These are phyloP conservation scores for Akebia trifoliata DNA, from an alignment of 164 flowering plant species.

Conservation along the genomic window DNA sequence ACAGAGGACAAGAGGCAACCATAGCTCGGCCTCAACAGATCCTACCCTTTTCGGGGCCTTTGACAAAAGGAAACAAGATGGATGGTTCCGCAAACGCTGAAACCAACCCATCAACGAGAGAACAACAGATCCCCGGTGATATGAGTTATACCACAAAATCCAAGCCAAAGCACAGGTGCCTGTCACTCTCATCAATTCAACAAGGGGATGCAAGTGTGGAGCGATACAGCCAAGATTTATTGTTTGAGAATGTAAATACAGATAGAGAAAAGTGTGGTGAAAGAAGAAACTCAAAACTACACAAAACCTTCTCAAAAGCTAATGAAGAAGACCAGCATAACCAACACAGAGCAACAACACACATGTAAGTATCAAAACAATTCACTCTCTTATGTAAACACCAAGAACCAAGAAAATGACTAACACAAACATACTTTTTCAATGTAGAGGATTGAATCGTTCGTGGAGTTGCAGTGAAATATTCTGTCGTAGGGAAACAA, in stretches of 20 bases:
- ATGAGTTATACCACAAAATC: conserved; percentile 4
- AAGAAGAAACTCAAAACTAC: conserved; percentile 16
- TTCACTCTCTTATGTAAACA: not conserved
- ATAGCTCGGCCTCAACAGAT: conserved; percentile 13
- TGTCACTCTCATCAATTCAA: conserved; percentile 29
- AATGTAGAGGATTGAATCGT: conserved; percentile 14
- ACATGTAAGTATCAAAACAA: conserved; percentile 15
- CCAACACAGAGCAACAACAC: conserved; percentile 6
- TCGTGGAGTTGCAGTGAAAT: conserved; percentile 31
- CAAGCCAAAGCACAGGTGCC: conserved; percentile 18
- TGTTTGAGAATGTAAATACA: conserved; percentile 30
- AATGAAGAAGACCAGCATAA: conserved; percentile 12
- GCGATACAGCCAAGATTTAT: conserved; percentile 38
- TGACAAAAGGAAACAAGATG: conserved; percentile 9
- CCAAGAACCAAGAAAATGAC: not conserved
- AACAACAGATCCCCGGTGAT: not conserved
- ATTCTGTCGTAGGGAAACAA: conserved; percentile 14
- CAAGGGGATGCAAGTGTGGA: conserved; percentile 35
- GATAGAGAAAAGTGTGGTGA: conserved; percentile 16
- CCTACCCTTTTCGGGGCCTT: conserved; percentile 13
- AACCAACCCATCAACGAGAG: conserved; percentile 2
- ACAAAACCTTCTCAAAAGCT: conserved; percentile 6
- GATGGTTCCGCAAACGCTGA: conserved; percentile 7
- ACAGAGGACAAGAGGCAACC: conserved; percentile 5
- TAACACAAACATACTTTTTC: conserved; percentile 1